Evolutionary conservation across 257 asterid genomes (phyloP).

Genomic region (Gardenia jasminoides): DNA sequence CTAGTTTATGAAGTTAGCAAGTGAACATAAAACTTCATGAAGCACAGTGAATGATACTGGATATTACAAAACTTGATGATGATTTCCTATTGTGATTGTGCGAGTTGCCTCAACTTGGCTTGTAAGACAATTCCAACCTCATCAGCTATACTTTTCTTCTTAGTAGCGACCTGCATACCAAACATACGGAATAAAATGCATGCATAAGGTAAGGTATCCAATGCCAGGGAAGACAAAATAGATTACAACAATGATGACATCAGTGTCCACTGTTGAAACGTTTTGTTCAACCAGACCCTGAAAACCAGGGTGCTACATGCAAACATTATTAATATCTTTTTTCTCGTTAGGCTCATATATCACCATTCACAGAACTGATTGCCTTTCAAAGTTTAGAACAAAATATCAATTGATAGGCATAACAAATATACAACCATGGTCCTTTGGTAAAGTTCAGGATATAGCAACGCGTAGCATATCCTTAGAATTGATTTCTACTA

Average conservation of each 20-base stretch:
- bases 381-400: background rate
- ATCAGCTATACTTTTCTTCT: slow-evolving; percentile 78
- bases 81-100: slow-evolving; percentile 41
- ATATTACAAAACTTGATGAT: slow-evolving; percentile 11
- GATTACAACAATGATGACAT: background rate
- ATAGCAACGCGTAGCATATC: background rate
- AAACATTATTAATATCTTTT: background rate
- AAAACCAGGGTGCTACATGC: background rate
- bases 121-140: slow-evolving; percentile 76
- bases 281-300: background rate
- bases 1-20: background rate
- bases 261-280: too few relatives aligned
- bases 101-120: slow-evolving; percentile 62
- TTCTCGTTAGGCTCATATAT: background rate
- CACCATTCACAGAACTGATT: background rate
- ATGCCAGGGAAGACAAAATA: background rate
- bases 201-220: background rate
- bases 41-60: background rate
- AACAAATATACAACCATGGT: background rate
- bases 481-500: background rate
- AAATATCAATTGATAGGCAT: background rate
- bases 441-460: background rate
- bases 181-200: background rate
- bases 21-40: background rate
- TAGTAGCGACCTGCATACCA: slow-evolving; percentile 65